These are phyloP conservation scores for Tricholoma matsutake DNA, from an alignment of 768 basidiomycete genomes.

Conservation along the genomic window DNA sequence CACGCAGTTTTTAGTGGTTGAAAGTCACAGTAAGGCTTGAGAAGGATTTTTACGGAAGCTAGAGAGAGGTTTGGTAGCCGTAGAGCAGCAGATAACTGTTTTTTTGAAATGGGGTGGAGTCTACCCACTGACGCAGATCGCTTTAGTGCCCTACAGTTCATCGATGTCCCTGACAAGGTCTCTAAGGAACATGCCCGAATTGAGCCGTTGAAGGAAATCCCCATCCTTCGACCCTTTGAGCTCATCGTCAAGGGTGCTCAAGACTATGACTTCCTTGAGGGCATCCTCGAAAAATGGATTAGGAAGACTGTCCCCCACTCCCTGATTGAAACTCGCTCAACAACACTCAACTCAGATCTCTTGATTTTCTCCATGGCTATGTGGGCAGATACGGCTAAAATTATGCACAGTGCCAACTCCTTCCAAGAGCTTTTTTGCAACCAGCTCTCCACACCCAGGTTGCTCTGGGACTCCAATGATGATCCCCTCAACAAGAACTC, in stretches of 20 bases:
- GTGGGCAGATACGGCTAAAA: background rate
- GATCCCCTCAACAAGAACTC: too few relatives aligned
- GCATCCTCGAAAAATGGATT: background rate
- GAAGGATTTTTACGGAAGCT: too few relatives aligned
- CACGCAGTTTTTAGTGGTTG: too few relatives aligned
- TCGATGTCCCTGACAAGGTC: slow-evolving; percentile 3
- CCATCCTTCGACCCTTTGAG: too few relatives aligned
- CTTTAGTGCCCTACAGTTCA: background rate
- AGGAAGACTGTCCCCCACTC: background rate
- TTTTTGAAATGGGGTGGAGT: too few relatives aligned
- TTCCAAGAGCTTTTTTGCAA: background rate
- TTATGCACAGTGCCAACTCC: background rate
- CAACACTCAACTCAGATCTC: background rate
- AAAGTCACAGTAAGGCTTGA: too few relatives aligned
- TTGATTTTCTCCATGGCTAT: slow-evolving; percentile 1
- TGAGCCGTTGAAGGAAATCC: background rate
- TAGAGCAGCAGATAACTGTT: too few relatives aligned
- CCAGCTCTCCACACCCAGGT: background rate
- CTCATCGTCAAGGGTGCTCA: too few relatives aligned
- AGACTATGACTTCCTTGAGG: background rate
- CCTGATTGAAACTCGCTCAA: too few relatives aligned
- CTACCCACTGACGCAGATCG: background rate
- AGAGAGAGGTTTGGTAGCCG: too few relatives aligned
- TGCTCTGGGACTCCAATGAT: background rate
- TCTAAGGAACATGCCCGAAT: background rate